Conservation (phyloP, 192 early-diverging fungal species). For the Thoreauomyces humboldtii region DNA sequence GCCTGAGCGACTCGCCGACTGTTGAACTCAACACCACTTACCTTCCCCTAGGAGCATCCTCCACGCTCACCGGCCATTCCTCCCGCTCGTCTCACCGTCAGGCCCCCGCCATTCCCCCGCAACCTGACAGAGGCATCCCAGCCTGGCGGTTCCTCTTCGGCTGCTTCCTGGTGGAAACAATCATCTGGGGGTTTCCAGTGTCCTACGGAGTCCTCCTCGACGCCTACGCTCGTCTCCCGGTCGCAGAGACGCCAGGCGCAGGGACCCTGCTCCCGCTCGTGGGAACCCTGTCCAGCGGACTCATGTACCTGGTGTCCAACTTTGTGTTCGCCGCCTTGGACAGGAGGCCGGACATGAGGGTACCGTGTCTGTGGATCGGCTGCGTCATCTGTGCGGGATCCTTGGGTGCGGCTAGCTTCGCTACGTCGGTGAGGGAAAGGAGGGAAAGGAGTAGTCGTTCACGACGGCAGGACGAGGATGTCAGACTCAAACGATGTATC, state of each 20-base stretch:
- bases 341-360: background rate
- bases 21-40: no score
- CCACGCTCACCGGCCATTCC: no score
- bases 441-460: background rate
- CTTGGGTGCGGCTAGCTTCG: background rate
- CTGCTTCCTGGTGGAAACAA: background rate
- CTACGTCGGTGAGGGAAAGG: background rate
- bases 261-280: background rate
- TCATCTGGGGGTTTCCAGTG: background rate
- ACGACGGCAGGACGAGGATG: background rate
- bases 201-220: background rate
- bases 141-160: background rate
- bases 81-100: no score
- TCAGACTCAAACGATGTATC: background rate
- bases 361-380: background rate
- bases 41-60: no score
- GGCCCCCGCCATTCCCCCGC: no score
- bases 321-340: slow-evolving; percentile 2
- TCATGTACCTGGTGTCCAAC: slow-evolving; percentile 1
- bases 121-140: background rate
- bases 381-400: background rate
- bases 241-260: background rate
- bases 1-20: no score
- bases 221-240: background rate
- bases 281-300: background rate